Percentiles rank a stretch among this genome's conserved stretches.
Evolutionary conservation across 495 filamentous ascomycete genomes (phyloP).

Genomic region (Lepidopterella palustris): DNA sequence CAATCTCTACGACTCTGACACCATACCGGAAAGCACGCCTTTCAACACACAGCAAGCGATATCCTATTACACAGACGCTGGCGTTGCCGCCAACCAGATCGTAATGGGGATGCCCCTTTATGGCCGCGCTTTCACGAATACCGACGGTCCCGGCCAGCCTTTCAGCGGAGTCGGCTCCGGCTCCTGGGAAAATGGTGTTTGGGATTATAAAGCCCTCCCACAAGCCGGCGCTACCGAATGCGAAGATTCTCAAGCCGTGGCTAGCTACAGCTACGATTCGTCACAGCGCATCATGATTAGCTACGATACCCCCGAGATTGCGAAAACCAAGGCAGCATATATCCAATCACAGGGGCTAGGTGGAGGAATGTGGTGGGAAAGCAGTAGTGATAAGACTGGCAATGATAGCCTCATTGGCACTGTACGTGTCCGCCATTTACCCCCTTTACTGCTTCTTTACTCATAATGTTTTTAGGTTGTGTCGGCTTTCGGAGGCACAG

Average conservation of each 20-base stretch:
- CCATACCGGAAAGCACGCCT: constrained; percentile 54
- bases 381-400: constrained; percentile 60
- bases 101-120: constrained; percentile 79
- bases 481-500: constrained; percentile 17
- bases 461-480: constrained; percentile 12
- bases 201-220: constrained; percentile 62
- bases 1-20: constrained; percentile 55
- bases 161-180: constrained; percentile 62
- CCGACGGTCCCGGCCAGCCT: constrained; percentile 60
- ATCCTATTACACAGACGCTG: constrained; percentile 58
- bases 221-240: constrained; percentile 43
- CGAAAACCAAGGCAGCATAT: constrained; percentile 57
- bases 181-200: constrained; percentile 71
- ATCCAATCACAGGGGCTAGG: constrained; percentile 58
- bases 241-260: constrained; percentile 46
- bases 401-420: constrained; percentile 25
- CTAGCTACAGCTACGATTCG: constrained; percentile 67
- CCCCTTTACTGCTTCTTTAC: not conserved
- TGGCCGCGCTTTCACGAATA: constrained; percentile 69
- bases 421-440: constrained; percentile 8
- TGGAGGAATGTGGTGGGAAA: constrained; percentile 91
- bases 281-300: constrained; percentile 54
- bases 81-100: constrained; percentile 60
- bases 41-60: constrained; percentile 66
- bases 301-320: constrained; percentile 63